phyloP scores from a whole-genome alignment of 257 asterid genomes.

The Scutellaria barbata region DNA sequence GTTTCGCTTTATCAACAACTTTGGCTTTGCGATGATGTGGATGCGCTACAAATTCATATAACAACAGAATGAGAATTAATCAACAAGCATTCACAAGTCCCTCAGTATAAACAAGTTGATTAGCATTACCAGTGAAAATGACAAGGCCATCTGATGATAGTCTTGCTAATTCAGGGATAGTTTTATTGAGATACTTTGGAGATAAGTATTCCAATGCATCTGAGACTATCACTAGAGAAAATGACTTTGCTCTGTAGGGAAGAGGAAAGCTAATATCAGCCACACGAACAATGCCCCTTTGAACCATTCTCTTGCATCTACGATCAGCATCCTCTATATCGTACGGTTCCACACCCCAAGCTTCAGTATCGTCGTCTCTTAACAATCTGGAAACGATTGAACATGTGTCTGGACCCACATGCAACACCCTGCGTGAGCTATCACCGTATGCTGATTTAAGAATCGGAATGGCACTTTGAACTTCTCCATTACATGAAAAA shows the following conservation, averaged over 20 bases:
- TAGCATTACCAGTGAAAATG: constrained; percentile 45
- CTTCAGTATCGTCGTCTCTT: constrained; percentile 42
- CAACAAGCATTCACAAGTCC: not conserved
- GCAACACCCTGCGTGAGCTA: constrained; percentile 45
- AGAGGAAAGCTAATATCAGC: constrained; percentile 47
- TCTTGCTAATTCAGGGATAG: constrained; percentile 52
- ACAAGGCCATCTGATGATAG: constrained; percentile 46
- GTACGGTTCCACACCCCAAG: constrained; percentile 54
- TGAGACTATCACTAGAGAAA: constrained; percentile 46
- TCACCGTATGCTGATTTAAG: constrained; percentile 49
- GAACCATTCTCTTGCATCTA: constrained; percentile 47
- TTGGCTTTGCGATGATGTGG: constrained; percentile 54
- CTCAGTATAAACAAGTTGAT: not conserved
- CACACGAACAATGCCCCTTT: constrained; percentile 44
- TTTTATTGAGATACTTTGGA: constrained; percentile 48
- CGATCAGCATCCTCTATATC: constrained; percentile 50
- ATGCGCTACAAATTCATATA: constrained; percentile 48
- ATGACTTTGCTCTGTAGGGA: constrained; percentile 53
- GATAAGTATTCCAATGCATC: constrained; percentile 51
- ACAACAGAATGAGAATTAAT: not conserved
- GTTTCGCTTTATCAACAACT: constrained; percentile 48
- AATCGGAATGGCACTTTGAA: constrained; percentile 43
- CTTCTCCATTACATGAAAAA: constrained; percentile 42
- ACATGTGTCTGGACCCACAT: constrained; percentile 53
- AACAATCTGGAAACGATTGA: constrained; percentile 41